Evolutionary conservation across 2,329 filamentous ascomycete genomes (phyloP), one percentile per base, ranked within the genome.

Genomic region (Ophiostoma sp.): DNA sequence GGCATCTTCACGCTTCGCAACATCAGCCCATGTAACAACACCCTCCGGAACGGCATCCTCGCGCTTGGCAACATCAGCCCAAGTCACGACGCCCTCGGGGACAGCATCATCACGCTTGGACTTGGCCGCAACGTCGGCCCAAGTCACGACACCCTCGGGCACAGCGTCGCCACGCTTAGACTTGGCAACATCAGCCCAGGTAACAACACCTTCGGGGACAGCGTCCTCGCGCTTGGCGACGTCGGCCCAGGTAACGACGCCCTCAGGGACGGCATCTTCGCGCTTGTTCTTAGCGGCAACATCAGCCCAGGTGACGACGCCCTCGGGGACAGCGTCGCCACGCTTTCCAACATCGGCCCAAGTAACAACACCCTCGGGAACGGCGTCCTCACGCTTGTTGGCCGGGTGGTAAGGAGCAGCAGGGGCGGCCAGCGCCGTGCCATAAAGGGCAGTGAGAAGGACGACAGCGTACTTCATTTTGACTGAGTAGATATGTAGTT

Each of bases 391-490:
- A 55, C 49, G 49, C 49, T 55, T 55, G 49, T 55, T 55, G 8
- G 49, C 49, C 18, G 49, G 49, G n/a, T 9, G 49, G n/a, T 47
- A 41, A 18, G 42, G 55, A 9, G 38, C 55, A 65, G 63, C 44
- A 8, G 63, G 63, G 47, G 63, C 63, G 63, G 63, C 63, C 63
- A 65, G 18, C 16, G 42, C 42, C 9, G 27, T 27, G 63, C 63
- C 40, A 42, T 65, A 65, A 45, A 65, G 41, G 18, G 42, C 27
- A 49, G 63, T 45, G 12, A 65, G 42, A 65, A 65, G 63, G 18
- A 47, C 44, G 9, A 41, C 14, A 3, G 63, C 16, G 63, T 65
- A 47, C 63, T 65, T 65, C 63, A 65, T 65, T 27, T 18, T 65
- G 63, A 47, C 14, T 3, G 42, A 3, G 42, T 44, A 44, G 9